Evolutionary conservation across 2,329 filamentous ascomycete species (phyloP).

Genomic region (Arthrobotrys conoides): DNA sequence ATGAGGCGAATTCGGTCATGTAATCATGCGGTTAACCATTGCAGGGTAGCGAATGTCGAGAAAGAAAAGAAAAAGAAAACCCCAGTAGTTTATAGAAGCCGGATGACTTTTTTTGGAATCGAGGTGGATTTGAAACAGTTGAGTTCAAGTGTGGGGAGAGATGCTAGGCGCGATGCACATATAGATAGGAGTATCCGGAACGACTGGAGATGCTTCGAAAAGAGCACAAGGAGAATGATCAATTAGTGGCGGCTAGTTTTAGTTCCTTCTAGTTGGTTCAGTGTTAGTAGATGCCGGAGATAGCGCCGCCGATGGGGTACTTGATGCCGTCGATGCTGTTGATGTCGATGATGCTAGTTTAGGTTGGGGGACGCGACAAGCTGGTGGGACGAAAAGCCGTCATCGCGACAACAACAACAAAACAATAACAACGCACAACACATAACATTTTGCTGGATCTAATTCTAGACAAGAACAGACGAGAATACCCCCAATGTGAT

Average conservation of each 20-base stretch:
- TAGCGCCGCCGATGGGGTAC: conserved; percentile 23
- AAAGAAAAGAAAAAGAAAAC: too few species aligned
- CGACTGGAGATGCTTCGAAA: background rate
- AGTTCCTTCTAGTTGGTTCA: background rate
- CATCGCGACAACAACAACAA: conserved; percentile 60
- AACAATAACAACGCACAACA: conserved; percentile 59
- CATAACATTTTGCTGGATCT: background rate
- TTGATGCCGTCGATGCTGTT: conserved; percentile 14
- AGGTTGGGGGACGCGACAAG: conserved; percentile 50
- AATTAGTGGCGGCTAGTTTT: background rate
- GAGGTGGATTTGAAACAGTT: background rate
- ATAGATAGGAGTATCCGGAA: conserved; percentile 25
- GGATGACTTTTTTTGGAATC: background rate
- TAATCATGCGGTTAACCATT: conserved; percentile 53
- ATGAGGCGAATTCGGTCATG: conserved; percentile 60
- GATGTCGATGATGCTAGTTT: conserved; percentile 49
- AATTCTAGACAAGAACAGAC: background rate
- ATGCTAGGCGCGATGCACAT: conserved; percentile 17
- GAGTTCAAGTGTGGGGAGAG: conserved; percentile 20
- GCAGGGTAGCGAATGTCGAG: conserved; percentile 28
- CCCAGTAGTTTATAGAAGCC: background rate
- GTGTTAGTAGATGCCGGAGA: background rate
- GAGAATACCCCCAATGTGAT: background rate
- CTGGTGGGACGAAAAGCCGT: conserved; percentile 43
- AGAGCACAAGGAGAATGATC: background rate